Percentiles rank a stretch among this genome's conserved stretches.
These are phyloP conservation scores for Auriscalpium vulgare DNA, from an alignment of 768 basidiomycete genomes.

Conservation along the genomic window DNA sequence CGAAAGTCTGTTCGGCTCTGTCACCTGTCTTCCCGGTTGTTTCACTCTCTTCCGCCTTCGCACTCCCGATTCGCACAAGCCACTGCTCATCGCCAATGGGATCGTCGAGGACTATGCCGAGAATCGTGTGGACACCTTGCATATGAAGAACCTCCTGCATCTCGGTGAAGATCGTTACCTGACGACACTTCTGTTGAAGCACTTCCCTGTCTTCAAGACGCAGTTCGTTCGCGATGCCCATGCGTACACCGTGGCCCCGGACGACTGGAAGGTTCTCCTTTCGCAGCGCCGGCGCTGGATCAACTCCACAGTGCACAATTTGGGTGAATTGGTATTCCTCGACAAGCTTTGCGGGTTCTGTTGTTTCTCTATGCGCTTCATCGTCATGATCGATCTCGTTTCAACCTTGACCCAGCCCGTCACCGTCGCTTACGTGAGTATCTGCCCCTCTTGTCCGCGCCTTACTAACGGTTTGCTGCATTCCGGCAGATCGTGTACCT, in stretches of 20 bases:
- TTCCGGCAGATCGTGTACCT: constrained; percentile 72
- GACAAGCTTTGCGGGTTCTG: constrained; percentile 94
- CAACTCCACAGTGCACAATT: constrained; percentile 97
- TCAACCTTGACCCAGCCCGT: constrained; percentile 82
- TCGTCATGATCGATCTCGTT: constrained; percentile 93
- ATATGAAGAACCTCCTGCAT: constrained; percentile 97
- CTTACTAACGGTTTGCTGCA: not conserved
- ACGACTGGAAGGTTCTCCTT: constrained; percentile 88
- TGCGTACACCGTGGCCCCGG: constrained; percentile 91
- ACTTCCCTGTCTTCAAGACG: constrained; percentile 91
- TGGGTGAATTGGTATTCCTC: constrained; percentile 87
- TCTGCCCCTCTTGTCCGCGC: not conserved
- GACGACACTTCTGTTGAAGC: constrained; percentile 90
- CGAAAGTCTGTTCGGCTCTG: constrained; percentile 92
- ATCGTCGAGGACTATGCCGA: constrained; percentile 91
- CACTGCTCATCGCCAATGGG: constrained; percentile 84
- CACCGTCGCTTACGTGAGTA: constrained; percentile 80
- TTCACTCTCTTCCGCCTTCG: constrained; percentile 96
- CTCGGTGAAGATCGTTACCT: constrained; percentile 99
- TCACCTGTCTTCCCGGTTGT: constrained; percentile 98
- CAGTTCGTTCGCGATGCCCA: constrained; percentile 93
- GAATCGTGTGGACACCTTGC: constrained; percentile 92
- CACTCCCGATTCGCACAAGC: constrained; percentile 92
- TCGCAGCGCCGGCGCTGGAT: constrained; percentile 99
- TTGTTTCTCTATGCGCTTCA: constrained; percentile 98